Evolutionary conservation across 2,329 filamentous ascomycete genomes (phyloP).

Genomic region (Zasmidium angulare): DNA sequence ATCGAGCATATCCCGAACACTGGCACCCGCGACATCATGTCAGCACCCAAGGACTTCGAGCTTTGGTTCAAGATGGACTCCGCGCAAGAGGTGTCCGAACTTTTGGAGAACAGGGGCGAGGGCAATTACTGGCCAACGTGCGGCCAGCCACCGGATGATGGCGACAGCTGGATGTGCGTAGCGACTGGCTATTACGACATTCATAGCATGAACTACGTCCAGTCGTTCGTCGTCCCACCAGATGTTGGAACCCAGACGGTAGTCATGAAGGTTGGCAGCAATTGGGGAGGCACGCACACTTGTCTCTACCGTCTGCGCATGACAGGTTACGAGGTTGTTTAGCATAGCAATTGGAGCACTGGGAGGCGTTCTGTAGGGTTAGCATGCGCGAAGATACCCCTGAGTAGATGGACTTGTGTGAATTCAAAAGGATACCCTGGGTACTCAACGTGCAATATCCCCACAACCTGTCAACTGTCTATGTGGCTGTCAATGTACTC

Average conservation of each 20-base stretch:
- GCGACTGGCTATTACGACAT: constrained; percentile 44
- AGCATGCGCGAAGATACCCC: background rate
- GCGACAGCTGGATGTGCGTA: constrained; percentile 40
- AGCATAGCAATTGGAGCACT: background rate
- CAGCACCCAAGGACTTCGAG: constrained; percentile 46
- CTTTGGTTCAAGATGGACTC: constrained; percentile 38
- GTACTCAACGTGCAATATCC: too few species aligned
- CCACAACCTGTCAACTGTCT: too few species aligned
- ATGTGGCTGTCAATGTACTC: too few species aligned
- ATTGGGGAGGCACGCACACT: constrained; percentile 46
- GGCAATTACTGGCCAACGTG: constrained; percentile 16
- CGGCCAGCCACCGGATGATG: constrained; percentile 15
- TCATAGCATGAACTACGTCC: constrained; percentile 41
- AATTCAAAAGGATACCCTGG: too few species aligned
- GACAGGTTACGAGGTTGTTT: constrained; percentile 36
- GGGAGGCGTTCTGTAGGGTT: background rate
- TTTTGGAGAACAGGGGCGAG: constrained; percentile 28
- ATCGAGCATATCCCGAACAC: constrained; percentile 47
- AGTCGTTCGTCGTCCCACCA: constrained; percentile 38
- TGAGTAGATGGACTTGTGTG: too few species aligned
- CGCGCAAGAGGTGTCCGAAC: too few species aligned
- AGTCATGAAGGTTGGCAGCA: constrained; percentile 42
- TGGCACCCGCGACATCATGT: constrained; percentile 40
- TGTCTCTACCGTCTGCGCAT: constrained; percentile 50
- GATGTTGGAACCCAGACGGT: constrained; percentile 33